Conservation (phyloP, 1,284 basidiomycete genomes). For the Salmacisia buchloeana region DNA sequence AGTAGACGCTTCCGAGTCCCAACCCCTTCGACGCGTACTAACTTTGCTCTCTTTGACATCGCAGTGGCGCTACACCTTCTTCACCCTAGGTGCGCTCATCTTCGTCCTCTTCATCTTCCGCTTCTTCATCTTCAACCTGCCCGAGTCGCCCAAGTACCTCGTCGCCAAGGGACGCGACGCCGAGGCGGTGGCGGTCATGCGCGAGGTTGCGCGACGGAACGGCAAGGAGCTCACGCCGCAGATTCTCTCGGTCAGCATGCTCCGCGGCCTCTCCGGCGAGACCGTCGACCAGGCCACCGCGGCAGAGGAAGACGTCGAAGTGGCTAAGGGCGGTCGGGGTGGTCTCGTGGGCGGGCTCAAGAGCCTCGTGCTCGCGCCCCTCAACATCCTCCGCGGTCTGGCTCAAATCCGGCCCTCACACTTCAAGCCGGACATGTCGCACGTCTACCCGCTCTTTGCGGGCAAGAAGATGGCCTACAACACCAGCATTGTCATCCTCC, state of each 20-base stretch:
- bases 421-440: conserved; percentile 34
- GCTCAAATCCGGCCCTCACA: conserved; percentile 8
- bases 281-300: conserved; percentile 35
- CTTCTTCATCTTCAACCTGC: conserved; percentile 45
- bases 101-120: conserved; percentile 42
- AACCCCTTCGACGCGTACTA: neutral
- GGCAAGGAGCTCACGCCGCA: conserved; percentile 40
- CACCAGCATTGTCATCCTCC: conserved; percentile 32
- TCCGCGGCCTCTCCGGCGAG: conserved; percentile 47
- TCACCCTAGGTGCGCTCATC: conserved; percentile 43
- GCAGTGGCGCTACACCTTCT: conserved; percentile 45
- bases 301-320: conserved; percentile 20
- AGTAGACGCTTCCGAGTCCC: neutral
- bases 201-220: conserved; percentile 42
- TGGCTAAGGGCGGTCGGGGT: conserved; percentile 9
- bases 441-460: conserved; percentile 42
- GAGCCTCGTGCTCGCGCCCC: conserved; percentile 8
- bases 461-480: conserved; percentile 39
- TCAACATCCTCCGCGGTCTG: conserved; percentile 15
- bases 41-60: neutral
- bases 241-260: conserved; percentile 40
- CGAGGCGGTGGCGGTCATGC: conserved; percentile 42
- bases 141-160: conserved; percentile 49
- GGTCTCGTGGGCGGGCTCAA: conserved; percentile 4
- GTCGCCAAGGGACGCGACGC: conserved; percentile 48